Base-by-base conservation (phyloP, 495 filamentous ascomycete species). In the Penicillium flavigenum region DNA sequence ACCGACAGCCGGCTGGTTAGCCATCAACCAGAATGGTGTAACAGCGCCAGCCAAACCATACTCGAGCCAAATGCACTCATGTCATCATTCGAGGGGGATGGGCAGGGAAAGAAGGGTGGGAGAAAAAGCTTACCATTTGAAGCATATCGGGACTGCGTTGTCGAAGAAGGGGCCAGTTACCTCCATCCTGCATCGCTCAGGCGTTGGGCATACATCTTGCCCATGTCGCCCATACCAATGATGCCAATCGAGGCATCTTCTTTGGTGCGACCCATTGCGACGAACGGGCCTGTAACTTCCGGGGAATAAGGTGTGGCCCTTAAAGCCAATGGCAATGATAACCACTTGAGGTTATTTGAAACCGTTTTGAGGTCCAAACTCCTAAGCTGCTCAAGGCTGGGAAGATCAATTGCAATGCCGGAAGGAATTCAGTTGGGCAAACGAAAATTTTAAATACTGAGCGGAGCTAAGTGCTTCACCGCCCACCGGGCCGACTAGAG, bases 31-130 rank as follows among this genome's bases (percentile, higher is more conserved):
- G 74, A 79, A 87, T 74, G 81, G 78, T 58, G 54, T 66, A 53
- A 56, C 62, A 62, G 64, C 41, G 55, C 65, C 63, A 58, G 56
- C 64, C 79, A 73, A 65, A 69, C 81, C 83, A 90, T 95, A 81
- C 91, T 97, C 91, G 90, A 97, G 92, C 92, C 92, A 97, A 97
- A 97, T 97, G 92, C 92, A 89, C 92, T 97, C 92, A 90, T 89
- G 91, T 97, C 92, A 97, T 96, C 92, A 93, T 92, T 68, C 64
- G 67, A 77, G 51, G 51, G 51, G 54, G 27, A 44, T 56, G 62
- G 61, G 14, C 16, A 27, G 57, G 42, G 47, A 48, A 47, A 52
- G 62, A 64, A 54, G 51, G 61, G 45, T 60, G 56, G 22, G 56
- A 60, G 16, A 27, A 26, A 26, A 51, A 57, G 65, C 71, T 75